These are phyloP conservation scores for Cymodocea nodosa DNA, from an alignment of 116 monocot species.

Conservation along the genomic window DNA sequence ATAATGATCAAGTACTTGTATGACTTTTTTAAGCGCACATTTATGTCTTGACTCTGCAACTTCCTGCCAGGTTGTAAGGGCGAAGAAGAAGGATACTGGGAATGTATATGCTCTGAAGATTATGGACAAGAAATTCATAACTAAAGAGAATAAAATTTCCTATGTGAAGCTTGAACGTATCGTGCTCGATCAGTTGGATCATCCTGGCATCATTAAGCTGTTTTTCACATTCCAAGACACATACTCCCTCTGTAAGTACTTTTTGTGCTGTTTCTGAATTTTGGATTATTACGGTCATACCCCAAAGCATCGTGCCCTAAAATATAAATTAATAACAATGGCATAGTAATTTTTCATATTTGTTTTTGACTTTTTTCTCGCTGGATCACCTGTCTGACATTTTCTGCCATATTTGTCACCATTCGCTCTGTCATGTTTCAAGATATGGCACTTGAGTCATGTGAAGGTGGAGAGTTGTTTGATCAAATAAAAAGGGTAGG, in stretches of 20 bases:
- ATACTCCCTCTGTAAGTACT: slow-evolving; percentile 74
- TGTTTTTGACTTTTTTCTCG: not conserved
- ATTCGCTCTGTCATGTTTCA: slow-evolving; percentile 3
- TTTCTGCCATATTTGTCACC: not conserved
- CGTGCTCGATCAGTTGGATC: slow-evolving; percentile 93
- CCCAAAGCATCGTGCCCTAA: not conserved
- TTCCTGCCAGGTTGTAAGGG: slow-evolving; percentile 64
- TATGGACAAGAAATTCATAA: slow-evolving; percentile 97
- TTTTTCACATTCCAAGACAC: slow-evolving; percentile 95
- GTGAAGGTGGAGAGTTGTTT: slow-evolving; percentile 97
- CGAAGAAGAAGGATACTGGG: slow-evolving; percentile 87
- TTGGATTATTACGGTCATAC: not conserved
- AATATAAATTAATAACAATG: not conserved
- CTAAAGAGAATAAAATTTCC: slow-evolving; percentile 86
- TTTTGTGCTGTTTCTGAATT: not conserved
- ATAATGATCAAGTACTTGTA: not conserved
- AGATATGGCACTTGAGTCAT: slow-evolving; percentile 98
- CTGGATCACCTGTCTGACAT: slow-evolving; percentile 12
- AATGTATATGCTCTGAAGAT: slow-evolving; percentile 89
- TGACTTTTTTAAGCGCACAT: not conserved
- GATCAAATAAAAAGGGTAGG: slow-evolving; percentile 90
- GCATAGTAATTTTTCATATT: too few species aligned
- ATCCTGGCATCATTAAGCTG: slow-evolving; percentile 82
- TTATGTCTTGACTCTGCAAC: not conserved
- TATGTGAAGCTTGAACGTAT: slow-evolving; percentile 90